These are phyloP conservation scores for Neoboletus magnificus DNA, from an alignment of 768 basidiomycete species.

Conservation along the genomic window DNA sequence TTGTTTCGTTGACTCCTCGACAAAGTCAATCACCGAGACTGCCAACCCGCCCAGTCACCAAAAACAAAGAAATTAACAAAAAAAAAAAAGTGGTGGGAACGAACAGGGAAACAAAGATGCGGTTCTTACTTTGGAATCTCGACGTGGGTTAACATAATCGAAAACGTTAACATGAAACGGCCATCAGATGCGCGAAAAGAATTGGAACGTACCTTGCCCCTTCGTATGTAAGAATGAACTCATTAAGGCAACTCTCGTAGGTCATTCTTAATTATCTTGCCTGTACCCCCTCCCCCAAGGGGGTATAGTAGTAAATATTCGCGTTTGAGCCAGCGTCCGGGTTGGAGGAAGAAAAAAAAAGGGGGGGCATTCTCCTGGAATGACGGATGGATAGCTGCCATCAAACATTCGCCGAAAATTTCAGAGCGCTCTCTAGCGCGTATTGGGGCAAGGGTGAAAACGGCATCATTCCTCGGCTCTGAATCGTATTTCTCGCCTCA, in stretches of 20 bases:
- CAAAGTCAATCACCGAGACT: neutral
- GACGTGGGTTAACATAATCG: neutral
- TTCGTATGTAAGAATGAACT: conserved; percentile 13
- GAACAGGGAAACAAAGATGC: neutral
- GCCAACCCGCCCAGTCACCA: neutral
- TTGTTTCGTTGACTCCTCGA: neutral
- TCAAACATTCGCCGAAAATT: neutral
- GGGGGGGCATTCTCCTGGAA: conserved; percentile 2
- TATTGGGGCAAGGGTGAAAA: neutral
- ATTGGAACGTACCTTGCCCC: neutral
- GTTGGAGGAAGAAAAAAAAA: neutral
- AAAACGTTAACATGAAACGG: conserved; percentile 17
- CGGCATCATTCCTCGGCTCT: conserved; percentile 5
- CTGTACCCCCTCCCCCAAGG: neutral
- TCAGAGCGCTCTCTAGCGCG: neutral
- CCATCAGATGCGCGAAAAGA: conserved; percentile 18
- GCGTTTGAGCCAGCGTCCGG: neutral
- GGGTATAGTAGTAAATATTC: neutral
- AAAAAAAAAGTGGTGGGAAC: neutral
- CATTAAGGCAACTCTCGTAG: neutral
- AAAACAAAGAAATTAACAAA: too few relatives aligned
- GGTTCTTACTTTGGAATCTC: neutral
- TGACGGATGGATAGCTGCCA: conserved; percentile 1
- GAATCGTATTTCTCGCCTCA: neutral
- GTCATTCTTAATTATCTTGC: neutral